These are phyloP conservation scores for Phytophthora podocarpi DNA, from an alignment of 352 stramenopile species.

Conservation along the genomic window DNA sequence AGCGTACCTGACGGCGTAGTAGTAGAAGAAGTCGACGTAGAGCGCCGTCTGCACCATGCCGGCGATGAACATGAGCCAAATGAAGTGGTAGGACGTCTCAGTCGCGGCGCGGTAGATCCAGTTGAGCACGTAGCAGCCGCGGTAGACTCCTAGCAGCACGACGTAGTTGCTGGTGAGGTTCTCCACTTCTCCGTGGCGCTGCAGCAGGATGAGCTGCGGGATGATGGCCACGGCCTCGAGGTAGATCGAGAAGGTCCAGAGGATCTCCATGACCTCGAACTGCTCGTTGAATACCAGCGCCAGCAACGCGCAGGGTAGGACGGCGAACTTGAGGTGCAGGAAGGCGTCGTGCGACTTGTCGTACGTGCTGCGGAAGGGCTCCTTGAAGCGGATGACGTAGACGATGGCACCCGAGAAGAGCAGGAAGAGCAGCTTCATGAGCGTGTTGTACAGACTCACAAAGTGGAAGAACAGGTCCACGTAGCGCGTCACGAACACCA, in stretches of 20 bases:
- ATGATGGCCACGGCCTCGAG: constrained; percentile 99
- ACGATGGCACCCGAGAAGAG: constrained; percentile 96
- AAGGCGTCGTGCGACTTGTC: constrained; percentile 99
- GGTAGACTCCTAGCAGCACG: constrained; percentile 98
- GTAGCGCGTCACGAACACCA: constrained; percentile 99
- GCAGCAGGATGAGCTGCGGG: constrained; percentile 98
- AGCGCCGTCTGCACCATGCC: constrained; percentile 98
- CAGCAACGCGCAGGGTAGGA: constrained; percentile 95
- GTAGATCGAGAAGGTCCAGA: constrained; percentile 99
- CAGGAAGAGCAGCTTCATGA: constrained; percentile 99
- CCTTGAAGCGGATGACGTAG: constrained; percentile 97
- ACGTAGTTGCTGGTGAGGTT: constrained; percentile 99
- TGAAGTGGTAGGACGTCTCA: constrained; percentile 97
- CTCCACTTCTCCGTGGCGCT: constrained; percentile 98
- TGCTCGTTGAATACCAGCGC: constrained; percentile 96
- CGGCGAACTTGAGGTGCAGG: constrained; percentile 97
- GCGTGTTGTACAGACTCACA: constrained; percentile 97
- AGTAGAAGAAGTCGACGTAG: constrained; percentile 99
- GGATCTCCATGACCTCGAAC: constrained; percentile 92
- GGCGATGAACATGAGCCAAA: constrained; percentile 98
- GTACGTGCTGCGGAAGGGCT: constrained; percentile 98
- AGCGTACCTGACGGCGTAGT: constrained; percentile 94
- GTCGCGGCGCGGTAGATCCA: constrained; percentile 98
- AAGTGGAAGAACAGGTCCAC: constrained; percentile 98
- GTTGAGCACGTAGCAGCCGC: constrained; percentile 99